Conservation (phyloP, 345 rosid genomes). For the Eucalyptus victrix region DNA sequence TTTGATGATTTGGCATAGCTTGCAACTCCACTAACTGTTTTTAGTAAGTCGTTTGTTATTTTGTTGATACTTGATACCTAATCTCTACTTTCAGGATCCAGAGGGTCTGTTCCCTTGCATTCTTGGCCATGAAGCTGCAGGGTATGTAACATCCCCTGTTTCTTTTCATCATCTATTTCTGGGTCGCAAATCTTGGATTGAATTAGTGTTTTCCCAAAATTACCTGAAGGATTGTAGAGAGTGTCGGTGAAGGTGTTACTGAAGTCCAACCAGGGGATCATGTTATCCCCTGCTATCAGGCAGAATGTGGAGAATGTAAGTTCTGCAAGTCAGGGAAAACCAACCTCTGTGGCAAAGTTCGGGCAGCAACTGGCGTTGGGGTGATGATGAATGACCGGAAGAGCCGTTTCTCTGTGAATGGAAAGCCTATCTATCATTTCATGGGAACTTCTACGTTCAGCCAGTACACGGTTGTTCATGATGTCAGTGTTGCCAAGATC, state of each 20-base stretch:
- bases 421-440: conserved; percentile 85
- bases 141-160: conserved; percentile 21
- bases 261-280: conserved; percentile 92
- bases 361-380: conserved; percentile 91
- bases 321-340: conserved; percentile 97
- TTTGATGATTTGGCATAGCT: background rate
- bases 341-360: conserved; percentile 91
- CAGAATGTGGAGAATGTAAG: conserved; percentile 98
- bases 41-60: background rate
- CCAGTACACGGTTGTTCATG: conserved; percentile 96
- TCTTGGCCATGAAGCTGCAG: conserved; percentile 98
- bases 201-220: background rate
- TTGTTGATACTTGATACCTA: background rate
- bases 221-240: conserved; percentile 66
- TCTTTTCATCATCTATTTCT: background rate
- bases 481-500: conserved; percentile 94
- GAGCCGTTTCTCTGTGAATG: conserved; percentile 79
- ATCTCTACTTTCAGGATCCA: conserved; percentile 55
- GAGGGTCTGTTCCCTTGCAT: conserved; percentile 96
- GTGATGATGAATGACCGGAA: conserved; percentile 90
- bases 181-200: background rate
- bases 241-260: conserved; percentile 95
- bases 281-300: conserved; percentile 97
- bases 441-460: conserved; percentile 99
- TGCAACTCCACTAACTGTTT: background rate